Base-by-base conservation (phyloP, 768 basidiomycete genomes). In the Mycena metata region DNA sequence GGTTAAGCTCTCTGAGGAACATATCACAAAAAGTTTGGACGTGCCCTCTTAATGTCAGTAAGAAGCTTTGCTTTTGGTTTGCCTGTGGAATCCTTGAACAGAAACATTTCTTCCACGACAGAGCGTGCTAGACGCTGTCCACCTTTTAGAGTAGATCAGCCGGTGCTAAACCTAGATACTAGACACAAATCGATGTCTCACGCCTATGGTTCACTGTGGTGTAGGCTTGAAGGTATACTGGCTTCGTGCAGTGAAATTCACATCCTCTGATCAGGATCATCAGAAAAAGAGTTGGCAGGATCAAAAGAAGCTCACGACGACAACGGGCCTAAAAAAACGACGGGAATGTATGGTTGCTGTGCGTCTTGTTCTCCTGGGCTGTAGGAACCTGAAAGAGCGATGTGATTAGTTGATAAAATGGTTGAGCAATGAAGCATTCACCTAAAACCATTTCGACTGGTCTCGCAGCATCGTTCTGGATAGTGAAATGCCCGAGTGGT, bases 261-360 rank as follows among this genome's bases (percentile, higher is more conserved):
- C 15, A 57, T 15, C 55, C 55, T 15, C 55, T 57, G 26, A 57
- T n/a, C 23, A 17, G n/a, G 36, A n/a, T 7, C 17, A 17, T 41
- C 42, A n/a, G n/a, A n/a, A n/a, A n/a, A 57, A 12, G 21, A 42
- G 33, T 41, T 57, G 55, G 21, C 24, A 57, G 55, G 9, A 43
- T 13, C 7, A 23, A 26, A 42, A 13, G n/a, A 43, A 24, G 39
- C 55, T 57, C 55, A 26, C 55, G 16, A 16, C 21, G 41, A 16
- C 16, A 57, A 41, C 41, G 55, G n/a, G 15, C 55, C 55, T 42
- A 57, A 57, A 57, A 57, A 30, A 26, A 57, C 55, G n/a, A 43
- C 55, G 23, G 55, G 55, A 43, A 57, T 57, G 33, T 57, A 57
- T 41, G 55, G 55, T n/a, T 57, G 55, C 26, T 57, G 55, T 43